A percentile compares a stretch with the other conserved stretches of the same genome.
phyloP scores from a whole-genome alignment of 129 eudicot genomes.

The Lactuca sativa region DNA sequence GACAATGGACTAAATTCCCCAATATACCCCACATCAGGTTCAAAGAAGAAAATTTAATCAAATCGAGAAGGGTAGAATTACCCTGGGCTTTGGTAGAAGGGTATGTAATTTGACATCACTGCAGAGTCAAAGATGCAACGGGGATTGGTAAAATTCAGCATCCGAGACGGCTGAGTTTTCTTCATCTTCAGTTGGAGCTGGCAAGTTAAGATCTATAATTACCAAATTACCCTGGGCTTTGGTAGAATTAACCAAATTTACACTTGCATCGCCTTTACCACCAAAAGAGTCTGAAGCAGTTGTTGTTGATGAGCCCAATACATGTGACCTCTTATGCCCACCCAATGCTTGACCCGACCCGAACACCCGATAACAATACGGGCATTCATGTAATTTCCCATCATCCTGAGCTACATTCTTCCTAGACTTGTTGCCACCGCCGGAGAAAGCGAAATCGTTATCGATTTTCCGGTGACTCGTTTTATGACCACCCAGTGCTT shows the following conservation, averaged over 20 bases:
- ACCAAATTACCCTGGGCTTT: conserved; percentile 4
- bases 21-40: conserved; percentile 14
- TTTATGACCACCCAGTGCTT: conserved; percentile 57
- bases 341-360: conserved; percentile 64
- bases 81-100: background rate
- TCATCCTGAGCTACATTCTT: conserved; percentile 6
- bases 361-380: conserved; percentile 47
- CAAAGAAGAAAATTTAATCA: background rate
- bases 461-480: conserved; percentile 39
- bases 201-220: conserved; percentile 52
- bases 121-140: conserved; percentile 23
- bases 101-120: background rate
- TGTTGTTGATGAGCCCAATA: conserved; percentile 20
- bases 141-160: conserved; percentile 28
- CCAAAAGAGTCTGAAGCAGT: conserved; percentile 10
- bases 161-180: conserved; percentile 36
- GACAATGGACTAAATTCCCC: conserved; percentile 9
- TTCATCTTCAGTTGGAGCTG: conserved; percentile 50
- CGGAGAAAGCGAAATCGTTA: conserved; percentile 1
- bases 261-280: conserved; percentile 12
- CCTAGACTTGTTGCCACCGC: conserved; percentile 2
- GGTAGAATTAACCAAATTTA: conserved; percentile 10
- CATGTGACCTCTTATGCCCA: conserved; percentile 62
- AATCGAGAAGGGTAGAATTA: background rate
- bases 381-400: conserved; percentile 46